Conservation (phyloP, 805 yeast genomes). For the Metschnikowia chrysomelidarum region DNA sequence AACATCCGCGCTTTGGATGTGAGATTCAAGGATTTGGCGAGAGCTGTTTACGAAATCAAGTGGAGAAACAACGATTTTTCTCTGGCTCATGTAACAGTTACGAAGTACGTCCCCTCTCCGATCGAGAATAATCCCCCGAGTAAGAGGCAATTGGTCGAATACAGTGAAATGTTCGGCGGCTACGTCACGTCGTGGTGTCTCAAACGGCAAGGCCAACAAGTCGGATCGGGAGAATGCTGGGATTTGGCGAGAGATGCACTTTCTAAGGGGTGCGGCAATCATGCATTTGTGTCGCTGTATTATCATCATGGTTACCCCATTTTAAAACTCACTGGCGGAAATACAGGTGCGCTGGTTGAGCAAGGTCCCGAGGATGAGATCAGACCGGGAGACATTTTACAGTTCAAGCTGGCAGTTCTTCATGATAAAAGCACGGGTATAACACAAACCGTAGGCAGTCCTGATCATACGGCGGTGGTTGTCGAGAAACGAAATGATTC, state of each 20-base stretch:
- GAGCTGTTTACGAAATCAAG: slow-evolving; percentile 29
- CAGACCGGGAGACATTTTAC: slow-evolving; percentile 56
- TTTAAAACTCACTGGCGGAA: slow-evolving; percentile 26
- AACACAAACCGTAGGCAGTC: slow-evolving; percentile 45
- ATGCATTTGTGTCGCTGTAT: slow-evolving; percentile 52
- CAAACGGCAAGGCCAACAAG: slow-evolving; percentile 43
- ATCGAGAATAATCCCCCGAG: slow-evolving; percentile 26
- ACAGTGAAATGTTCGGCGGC: slow-evolving; percentile 44
- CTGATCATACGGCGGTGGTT: slow-evolving; percentile 51
- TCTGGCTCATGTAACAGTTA: slow-evolving; percentile 27
- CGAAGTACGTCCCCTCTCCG: slow-evolving; percentile 45
- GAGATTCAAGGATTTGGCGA: slow-evolving; percentile 44
- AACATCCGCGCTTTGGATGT: slow-evolving; percentile 31
- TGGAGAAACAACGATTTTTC: slow-evolving; percentile 36
- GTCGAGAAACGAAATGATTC: slow-evolving; percentile 26
- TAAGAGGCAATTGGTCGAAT: slow-evolving; percentile 30
- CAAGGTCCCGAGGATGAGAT: slow-evolving; percentile 35
- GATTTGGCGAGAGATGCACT: slow-evolving; percentile 56
- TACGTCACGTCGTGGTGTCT: slow-evolving; percentile 57
- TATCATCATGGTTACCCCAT: slow-evolving; percentile 47
- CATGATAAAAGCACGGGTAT: slow-evolving; percentile 32
- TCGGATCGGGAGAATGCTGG: slow-evolving; percentile 63
- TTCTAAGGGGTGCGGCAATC: slow-evolving; percentile 53
- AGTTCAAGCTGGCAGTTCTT: slow-evolving; percentile 43
- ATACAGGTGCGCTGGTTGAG: slow-evolving; percentile 15